These are phyloP conservation scores for Pseudoscleropodium purum DNA, from an alignment of 225 moss, liverwort and hornwort species.

Conservation along the genomic window DNA sequence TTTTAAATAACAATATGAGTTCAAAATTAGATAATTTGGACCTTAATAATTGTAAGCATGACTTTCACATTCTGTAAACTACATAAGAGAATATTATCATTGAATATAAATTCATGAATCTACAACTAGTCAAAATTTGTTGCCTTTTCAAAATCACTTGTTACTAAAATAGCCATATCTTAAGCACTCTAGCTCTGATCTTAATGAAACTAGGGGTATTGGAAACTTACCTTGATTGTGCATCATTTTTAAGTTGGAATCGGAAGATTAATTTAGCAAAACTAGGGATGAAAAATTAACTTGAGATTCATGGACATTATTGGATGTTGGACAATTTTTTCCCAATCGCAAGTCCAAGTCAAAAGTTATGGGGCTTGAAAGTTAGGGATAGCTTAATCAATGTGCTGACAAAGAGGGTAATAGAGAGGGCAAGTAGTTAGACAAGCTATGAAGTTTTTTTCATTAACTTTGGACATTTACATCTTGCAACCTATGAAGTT, in stretches of 20 bases:
- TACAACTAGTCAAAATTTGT: neutral
- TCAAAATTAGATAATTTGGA: neutral
- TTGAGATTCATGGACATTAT: no score
- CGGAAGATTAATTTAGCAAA: neutral
- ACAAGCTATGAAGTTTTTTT: no score
- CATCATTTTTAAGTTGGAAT: neutral
- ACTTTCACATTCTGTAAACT: neutral
- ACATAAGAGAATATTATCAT: neutral
- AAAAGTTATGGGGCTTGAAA: no score
- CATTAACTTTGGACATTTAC: no score
- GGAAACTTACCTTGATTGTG: neutral
- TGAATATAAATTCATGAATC: neutral
- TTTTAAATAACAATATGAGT: no score
- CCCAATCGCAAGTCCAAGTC: fast-evolving
- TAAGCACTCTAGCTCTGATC: neutral
- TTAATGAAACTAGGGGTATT: neutral
- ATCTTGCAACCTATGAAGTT: no score
- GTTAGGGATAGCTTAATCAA: no score
- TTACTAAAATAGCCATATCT: neutral
- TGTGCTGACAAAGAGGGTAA: no score
- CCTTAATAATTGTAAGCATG: no score
- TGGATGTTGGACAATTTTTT: no score
- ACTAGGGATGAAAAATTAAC: neutral
- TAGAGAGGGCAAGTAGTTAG: no score
- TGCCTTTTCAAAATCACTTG: neutral